Percentiles rank a stretch among this genome's conserved stretches.
Conservation (phyloP, 257 asterid species). For the Solanum sejunctum region DNA sequence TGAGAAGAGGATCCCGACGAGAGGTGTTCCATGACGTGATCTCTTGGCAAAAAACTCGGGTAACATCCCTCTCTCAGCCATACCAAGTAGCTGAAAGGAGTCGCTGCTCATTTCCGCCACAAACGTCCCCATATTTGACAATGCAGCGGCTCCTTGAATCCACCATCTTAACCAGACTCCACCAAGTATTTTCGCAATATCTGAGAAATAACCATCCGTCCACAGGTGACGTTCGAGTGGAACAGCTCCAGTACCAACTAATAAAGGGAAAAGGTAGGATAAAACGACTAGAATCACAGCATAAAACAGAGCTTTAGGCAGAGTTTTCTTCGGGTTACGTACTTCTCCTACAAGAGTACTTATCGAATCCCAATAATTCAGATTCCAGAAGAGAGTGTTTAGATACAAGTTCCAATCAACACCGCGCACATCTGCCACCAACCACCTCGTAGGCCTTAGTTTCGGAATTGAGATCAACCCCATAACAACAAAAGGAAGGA, state of each 20-base stretch:
- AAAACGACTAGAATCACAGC: slow-evolving; percentile 46
- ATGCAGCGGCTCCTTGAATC: slow-evolving; percentile 58
- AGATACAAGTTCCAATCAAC: slow-evolving; percentile 59
- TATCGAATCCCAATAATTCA: slow-evolving; percentile 66
- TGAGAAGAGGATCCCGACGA: slow-evolving; percentile 46
- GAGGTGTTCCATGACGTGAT: slow-evolving; percentile 58
- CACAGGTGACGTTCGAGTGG: slow-evolving; percentile 35
- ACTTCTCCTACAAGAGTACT: slow-evolving; percentile 64
- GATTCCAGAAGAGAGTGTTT: slow-evolving; percentile 57
- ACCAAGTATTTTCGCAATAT: slow-evolving; percentile 39
- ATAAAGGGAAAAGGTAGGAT: slow-evolving; percentile 47
- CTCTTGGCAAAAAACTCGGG: slow-evolving; percentile 45
- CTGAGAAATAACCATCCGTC: slow-evolving; percentile 57
- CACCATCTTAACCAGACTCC: slow-evolving; percentile 68
- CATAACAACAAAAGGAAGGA: slow-evolving; percentile 61
- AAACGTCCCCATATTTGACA: slow-evolving; percentile 67
- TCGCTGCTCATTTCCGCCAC: slow-evolving; percentile 69
- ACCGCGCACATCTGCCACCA: slow-evolving; percentile 30
- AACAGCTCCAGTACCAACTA: slow-evolving; percentile 46
- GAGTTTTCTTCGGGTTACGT: slow-evolving; percentile 39
- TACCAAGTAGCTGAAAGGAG: slow-evolving; percentile 65
- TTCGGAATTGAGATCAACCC: slow-evolving; percentile 47
- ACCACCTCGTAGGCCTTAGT: slow-evolving; percentile 48
- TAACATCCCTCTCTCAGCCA: slow-evolving; percentile 74
- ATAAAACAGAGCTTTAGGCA: slow-evolving; percentile 47